phyloP scores from a whole-genome alignment of 345 rosid species.

The Sisymbrium altissimum region DNA sequence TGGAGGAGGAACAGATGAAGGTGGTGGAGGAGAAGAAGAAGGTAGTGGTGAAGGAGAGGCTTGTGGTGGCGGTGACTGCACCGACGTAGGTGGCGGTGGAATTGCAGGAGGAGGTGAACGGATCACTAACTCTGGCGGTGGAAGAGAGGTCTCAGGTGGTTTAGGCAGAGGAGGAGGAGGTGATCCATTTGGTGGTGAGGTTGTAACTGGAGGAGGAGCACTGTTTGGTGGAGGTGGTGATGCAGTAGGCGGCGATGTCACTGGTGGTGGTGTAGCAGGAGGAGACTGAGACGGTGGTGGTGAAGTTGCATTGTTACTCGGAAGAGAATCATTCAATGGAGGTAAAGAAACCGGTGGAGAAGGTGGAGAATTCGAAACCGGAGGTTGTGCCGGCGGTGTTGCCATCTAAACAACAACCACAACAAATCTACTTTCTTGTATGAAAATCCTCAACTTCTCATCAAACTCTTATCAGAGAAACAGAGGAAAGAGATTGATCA shows the following conservation, averaged over 20 bases:
- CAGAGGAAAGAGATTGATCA: background rate
- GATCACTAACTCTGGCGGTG: constrained; percentile 20
- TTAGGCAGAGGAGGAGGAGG: constrained; percentile 28
- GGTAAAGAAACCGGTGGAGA: constrained; percentile 17
- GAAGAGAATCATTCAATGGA: constrained; percentile 10
- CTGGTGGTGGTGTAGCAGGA: constrained; percentile 13
- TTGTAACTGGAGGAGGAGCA: constrained; percentile 28
- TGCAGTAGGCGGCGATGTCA: constrained; percentile 10
- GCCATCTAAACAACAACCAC: constrained; percentile 51
- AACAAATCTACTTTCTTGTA: background rate
- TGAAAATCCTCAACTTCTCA: constrained; percentile 4
- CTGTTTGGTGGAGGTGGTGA: constrained; percentile 22
- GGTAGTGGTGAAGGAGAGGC: constrained; percentile 25
- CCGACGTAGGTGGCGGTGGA: constrained; percentile 21
- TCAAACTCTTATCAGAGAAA: background rate
- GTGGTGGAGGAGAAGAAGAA: constrained; percentile 24
- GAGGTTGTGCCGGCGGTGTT: constrained; percentile 54
- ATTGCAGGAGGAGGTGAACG: constrained; percentile 33
- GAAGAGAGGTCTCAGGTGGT: constrained; percentile 24
- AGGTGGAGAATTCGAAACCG: constrained; percentile 32
- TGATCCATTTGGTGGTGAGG: constrained; percentile 1
- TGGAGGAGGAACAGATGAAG: constrained; percentile 28
- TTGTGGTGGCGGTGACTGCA: constrained; percentile 35
- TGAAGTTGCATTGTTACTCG: constrained; percentile 7
- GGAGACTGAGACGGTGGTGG: constrained; percentile 39